Percentiles rank a stretch among this genome's conserved stretches.
These are phyloP conservation scores for Ganoderma sinense DNA, from an alignment of 1,284 basidiomycete genomes.

Conservation along the genomic window DNA sequence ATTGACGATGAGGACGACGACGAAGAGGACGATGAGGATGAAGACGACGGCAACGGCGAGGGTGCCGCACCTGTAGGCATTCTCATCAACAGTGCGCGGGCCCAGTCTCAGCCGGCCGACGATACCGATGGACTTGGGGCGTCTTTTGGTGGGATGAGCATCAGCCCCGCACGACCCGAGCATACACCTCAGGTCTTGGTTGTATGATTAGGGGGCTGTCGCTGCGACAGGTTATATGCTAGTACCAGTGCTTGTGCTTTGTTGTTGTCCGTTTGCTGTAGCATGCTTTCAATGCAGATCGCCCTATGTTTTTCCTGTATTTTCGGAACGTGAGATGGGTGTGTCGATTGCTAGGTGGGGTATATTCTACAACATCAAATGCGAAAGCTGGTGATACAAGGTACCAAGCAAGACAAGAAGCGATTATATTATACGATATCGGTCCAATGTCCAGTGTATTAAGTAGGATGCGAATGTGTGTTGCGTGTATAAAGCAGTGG, in stretches of 20 bases:
- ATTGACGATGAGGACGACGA: conserved; percentile 76
- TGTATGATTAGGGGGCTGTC: conserved; percentile 10
- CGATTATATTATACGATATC: conserved; percentile 1
- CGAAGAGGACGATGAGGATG: conserved; percentile 56
- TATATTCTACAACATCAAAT: conserved; percentile 3
- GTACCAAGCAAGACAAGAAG: conserved; percentile 7
- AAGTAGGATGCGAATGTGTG: not conserved
- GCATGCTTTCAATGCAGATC: conserved; percentile 5
- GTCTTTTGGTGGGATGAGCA: conserved; percentile 82
- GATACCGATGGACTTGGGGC: conserved; percentile 55
- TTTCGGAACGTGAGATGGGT: not conserved
- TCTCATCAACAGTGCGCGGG: conserved; percentile 23
- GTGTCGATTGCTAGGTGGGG: not conserved
- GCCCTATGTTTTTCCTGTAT: not conserved
- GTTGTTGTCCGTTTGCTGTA: conserved; percentile 16
- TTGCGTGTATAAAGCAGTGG: not conserved
- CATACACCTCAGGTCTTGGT: conserved; percentile 12
- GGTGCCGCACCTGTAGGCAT: conserved; percentile 21
- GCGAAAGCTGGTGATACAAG: conserved; percentile 1
- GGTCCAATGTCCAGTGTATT: not conserved
- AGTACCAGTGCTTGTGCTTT: conserved; percentile 10
- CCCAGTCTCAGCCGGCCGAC: conserved; percentile 39
- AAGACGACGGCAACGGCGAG: conserved; percentile 45
- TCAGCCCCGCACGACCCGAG: conserved; percentile 59
- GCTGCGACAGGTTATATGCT: not conserved